A percentile compares a stretch with the other conserved stretches of the same genome.
Conservation (phyloP, 176 grass and related monocot species). For the Secale cereale region DNA sequence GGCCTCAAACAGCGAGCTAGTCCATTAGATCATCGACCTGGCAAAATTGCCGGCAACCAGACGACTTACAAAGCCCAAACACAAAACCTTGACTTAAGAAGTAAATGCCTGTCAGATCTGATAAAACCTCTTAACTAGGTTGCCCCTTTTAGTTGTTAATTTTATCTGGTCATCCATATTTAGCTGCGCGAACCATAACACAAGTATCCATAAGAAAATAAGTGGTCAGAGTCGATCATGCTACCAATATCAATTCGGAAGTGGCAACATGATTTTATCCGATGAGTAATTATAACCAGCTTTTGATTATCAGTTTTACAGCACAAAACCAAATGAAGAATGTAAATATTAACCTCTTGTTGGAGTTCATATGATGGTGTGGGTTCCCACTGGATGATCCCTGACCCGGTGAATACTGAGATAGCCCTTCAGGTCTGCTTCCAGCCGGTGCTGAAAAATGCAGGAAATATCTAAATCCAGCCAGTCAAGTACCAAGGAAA, state of each 20-base stretch:
- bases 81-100: background rate
- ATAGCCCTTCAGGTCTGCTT: constrained; percentile 37
- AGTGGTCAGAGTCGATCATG: background rate
- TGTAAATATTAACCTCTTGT: constrained; percentile 40
- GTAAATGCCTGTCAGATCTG: background rate
- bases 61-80: background rate
- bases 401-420: constrained; percentile 41
- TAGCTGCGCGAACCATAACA: background rate
- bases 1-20: background rate
- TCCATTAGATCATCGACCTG: background rate
- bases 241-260: background rate
- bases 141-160: background rate
- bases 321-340: background rate
- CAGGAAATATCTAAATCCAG: background rate
- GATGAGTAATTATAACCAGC: background rate
- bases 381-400: constrained; percentile 35
- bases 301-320: background rate
- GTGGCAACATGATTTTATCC: background rate
- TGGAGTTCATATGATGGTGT: constrained; percentile 37
- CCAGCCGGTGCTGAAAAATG: constrained; percentile 46
- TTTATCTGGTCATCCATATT: background rate
- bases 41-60: background rate
- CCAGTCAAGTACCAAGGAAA: background rate
- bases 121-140: background rate
- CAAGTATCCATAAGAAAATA: background rate